Base-by-base conservation (phyloP, 108 stramenopile genomes). In the Nannochloropsis granulata region DNA sequence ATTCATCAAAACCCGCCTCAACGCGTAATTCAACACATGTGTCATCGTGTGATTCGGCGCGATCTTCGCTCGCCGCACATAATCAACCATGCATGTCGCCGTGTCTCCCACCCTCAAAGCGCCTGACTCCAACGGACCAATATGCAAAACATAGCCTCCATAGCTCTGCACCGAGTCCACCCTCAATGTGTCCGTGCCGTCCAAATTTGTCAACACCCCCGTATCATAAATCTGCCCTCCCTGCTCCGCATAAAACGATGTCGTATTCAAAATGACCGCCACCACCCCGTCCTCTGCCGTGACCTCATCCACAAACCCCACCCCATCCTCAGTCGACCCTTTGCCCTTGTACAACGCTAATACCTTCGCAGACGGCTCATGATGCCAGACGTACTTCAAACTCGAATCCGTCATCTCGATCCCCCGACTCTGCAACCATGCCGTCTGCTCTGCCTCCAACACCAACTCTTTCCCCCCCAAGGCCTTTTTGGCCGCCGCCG, bases 31-130 rank as follows among this genome's bases (percentile, higher is more conserved):
- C 71, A 99, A 94, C 82, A 98, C 93, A 90, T 98, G 97, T 10
- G 99, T 99, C 97, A 98, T 98, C 82, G 97, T 98, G 90, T 99
- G 99, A 91, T 99, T 99, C 79, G 97, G 92, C 43, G 97, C 96
- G 86, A 99, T 82, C 11, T 79, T 80, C 25, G 87, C 89, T 80
- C 95, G 94, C n/a, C 98, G 96, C 21, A 93, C 93, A 90, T 98
- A 99, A 91, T 99, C 96, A 44, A 99, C 99, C 45, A 84, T 85
- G 87, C 94, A 94, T 43, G 90, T 90, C 78, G 93, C 93, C 13
- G 87, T 78, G 84, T 95, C 94, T 71, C 94, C 94, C 25, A 95
- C 93, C 79, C 90, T 86, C 12, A 96, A 82, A 45, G 90, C 89
- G 19, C 93, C 94, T 24, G 91, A 89, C 8, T 46, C 45, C 79